A percentile compares a stretch with the other conserved stretches of the same genome.
These are phyloP conservation scores for Prunus kanzakura DNA, from an alignment of 306 rosid genomes.

Conservation along the genomic window DNA sequence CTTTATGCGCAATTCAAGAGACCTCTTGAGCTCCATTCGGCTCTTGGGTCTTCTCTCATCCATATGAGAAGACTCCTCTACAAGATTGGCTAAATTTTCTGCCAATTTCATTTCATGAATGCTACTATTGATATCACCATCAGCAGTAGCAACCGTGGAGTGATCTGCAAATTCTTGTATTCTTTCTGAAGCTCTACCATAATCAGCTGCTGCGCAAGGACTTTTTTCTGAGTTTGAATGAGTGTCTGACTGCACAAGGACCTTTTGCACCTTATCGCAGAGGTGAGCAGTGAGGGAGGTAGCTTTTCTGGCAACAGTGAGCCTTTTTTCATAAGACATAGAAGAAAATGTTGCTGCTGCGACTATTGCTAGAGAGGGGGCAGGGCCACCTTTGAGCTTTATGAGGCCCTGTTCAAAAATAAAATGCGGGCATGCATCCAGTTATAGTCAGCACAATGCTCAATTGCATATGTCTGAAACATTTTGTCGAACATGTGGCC, in stretches of 20 bases:
- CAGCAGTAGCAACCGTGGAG: slow-evolving; percentile 27
- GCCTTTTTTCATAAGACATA: slow-evolving; percentile 8
- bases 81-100: slow-evolving; percentile 55
- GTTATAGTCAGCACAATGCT: not conserved
- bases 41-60: slow-evolving; percentile 34
- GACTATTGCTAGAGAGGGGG: not conserved
- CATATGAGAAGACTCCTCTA: slow-evolving; percentile 43
- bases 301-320: not conserved
- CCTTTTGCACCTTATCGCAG: slow-evolving; percentile 2
- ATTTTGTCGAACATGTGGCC: not conserved
- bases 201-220: not conserved
- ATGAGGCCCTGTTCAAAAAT: not conserved
- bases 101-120: slow-evolving; percentile 44
- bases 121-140: slow-evolving; percentile 15
- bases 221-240: not conserved
- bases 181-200: slow-evolving; percentile 25
- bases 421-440: not conserved
- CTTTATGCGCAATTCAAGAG: slow-evolving; percentile 55
- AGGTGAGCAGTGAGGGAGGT: slow-evolving; percentile 6
- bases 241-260: not conserved
- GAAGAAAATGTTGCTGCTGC: not conserved
- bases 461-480: not conserved
- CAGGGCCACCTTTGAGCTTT: not conserved
- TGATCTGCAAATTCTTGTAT: slow-evolving; percentile 5
- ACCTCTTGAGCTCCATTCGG: slow-evolving; percentile 69